Evolutionary conservation across 257 asterid species (phyloP).

Genomic region (Solanum tacnaense): DNA sequence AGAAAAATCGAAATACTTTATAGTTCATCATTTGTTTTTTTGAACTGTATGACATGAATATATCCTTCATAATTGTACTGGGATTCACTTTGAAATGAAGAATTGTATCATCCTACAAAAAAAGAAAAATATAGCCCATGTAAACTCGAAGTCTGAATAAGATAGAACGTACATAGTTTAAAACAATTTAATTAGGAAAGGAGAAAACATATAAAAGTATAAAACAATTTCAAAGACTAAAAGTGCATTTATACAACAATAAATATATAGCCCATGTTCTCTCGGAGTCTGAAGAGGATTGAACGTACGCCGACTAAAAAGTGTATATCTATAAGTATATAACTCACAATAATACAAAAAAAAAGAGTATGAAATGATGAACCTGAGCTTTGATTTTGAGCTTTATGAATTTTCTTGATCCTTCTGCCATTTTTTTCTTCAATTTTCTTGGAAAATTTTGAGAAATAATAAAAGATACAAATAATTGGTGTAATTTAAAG

Average conservation of each 20-base stretch:
- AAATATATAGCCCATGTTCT: background rate
- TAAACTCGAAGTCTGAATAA: too few species aligned
- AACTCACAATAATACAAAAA: background rate
- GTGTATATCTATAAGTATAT: background rate
- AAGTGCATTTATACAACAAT: background rate
- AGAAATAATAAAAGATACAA: background rate
- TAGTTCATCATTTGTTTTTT: background rate
- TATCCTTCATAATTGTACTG: background rate
- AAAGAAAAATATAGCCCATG: background rate
- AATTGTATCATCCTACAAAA: background rate
- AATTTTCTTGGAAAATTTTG: background rate
- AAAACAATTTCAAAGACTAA: background rate
- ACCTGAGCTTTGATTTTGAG: background rate
- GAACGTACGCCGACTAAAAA: rapidly evolving
- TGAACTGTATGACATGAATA: background rate
- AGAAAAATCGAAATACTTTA: background rate
- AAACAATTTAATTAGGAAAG: background rate
- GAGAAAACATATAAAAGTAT: background rate
- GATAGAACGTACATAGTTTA: too few species aligned
- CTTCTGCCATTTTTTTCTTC: background rate
- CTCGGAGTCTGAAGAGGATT: background rate
- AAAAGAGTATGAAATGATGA: background rate
- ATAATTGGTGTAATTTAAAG: background rate
- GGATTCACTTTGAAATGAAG: background rate
- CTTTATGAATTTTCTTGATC: background rate